Evolutionary conservation across 495 filamentous ascomycete genomes (phyloP).

Genomic region (Podospora bellae-mahoneyi): DNA sequence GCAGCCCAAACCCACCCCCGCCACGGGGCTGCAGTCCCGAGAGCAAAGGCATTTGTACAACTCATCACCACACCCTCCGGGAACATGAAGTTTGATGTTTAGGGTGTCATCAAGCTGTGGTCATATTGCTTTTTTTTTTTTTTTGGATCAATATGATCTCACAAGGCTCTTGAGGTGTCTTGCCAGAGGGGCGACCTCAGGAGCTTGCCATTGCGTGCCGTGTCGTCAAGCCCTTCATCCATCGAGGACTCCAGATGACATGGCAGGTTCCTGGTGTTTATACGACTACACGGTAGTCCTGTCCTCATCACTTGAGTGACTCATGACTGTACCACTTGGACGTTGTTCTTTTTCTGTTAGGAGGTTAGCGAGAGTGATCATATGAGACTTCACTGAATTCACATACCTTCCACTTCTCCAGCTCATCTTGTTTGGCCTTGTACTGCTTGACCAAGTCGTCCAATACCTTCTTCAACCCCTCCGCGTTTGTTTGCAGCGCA

Average conservation of each 20-base stretch:
- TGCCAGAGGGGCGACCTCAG: not conserved
- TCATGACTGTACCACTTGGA: constrained; percentile 85
- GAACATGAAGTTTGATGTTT: constrained; percentile 3
- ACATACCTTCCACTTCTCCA: constrained; percentile 97
- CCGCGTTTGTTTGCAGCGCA: constrained; percentile 87
- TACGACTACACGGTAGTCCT: not conserved
- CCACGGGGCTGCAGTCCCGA: constrained; percentile 40
- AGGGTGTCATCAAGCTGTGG: not conserved
- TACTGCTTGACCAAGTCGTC: constrained; percentile 97
- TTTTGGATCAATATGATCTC: not conserved
- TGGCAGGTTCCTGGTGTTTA: constrained; percentile 14
- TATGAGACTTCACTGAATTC: constrained; percentile 5
- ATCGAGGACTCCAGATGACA: constrained; percentile 19
- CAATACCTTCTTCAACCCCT: constrained; percentile 92
- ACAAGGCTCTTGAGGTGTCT: not conserved
- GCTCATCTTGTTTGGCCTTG: constrained; percentile 86
- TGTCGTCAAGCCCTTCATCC: constrained; percentile 7
- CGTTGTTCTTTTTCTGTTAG: constrained; percentile 92
- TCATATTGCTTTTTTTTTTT: not conserved
- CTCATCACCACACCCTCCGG: constrained; percentile 42
- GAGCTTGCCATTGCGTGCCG: constrained; percentile 7
- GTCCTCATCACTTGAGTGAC: not conserved
- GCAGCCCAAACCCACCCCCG: constrained; percentile 43
- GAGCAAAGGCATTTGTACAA: constrained; percentile 43
- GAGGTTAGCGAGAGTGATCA: constrained; percentile 18